Conservation (phyloP, 73 alveolate genomes). For the Strombidium stylifer region DNA sequence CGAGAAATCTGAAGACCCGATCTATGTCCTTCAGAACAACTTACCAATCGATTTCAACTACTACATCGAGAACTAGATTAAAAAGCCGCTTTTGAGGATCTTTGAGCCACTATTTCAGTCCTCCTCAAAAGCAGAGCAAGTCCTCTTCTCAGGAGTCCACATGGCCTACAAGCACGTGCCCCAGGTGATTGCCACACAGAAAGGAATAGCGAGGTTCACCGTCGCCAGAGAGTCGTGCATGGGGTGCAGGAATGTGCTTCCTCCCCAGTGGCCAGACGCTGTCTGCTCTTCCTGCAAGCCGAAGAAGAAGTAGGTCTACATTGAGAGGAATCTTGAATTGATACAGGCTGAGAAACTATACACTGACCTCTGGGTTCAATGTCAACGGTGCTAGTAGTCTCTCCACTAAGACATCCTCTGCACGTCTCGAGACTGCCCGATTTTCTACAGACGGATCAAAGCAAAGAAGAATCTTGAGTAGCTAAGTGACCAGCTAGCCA, state of each 20-base stretch:
- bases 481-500: slow-evolving; percentile 10
- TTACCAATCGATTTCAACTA: slow-evolving; percentile 96
- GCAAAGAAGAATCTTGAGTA: slow-evolving; percentile 73
- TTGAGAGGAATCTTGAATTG: slow-evolving; percentile 76
- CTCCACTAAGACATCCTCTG: slow-evolving; percentile 80
- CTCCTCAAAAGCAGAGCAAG: slow-evolving; percentile 94
- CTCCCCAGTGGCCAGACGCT: slow-evolving; percentile 45
- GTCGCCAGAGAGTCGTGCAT: slow-evolving; percentile 77
- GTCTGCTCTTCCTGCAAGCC: slow-evolving; percentile 82
- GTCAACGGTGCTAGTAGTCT: slow-evolving; percentile 98
- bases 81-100: slow-evolving; percentile 95
- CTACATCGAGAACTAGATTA: slow-evolving; percentile 96
- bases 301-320: slow-evolving; percentile 56
- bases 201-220: slow-evolving; percentile 79
- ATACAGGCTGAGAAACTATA: slow-evolving; percentile 69
- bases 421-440: slow-evolving; percentile 96
- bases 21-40: slow-evolving; percentile 96
- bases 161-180: slow-evolving; percentile 86
- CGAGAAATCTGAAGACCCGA: slow-evolving; percentile 99
- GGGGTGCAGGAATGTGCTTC: slow-evolving; percentile 72
- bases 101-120: slow-evolving; percentile 89
- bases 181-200: slow-evolving; percentile 43
- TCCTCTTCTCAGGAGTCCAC: slow-evolving; percentile 88
- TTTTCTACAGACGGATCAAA: slow-evolving; percentile 95
- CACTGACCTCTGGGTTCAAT: slow-evolving; percentile 93